Base-by-base conservation (phyloP, 2,329 filamentous ascomycete genomes). In the Exophiala aquamarina region DNA sequence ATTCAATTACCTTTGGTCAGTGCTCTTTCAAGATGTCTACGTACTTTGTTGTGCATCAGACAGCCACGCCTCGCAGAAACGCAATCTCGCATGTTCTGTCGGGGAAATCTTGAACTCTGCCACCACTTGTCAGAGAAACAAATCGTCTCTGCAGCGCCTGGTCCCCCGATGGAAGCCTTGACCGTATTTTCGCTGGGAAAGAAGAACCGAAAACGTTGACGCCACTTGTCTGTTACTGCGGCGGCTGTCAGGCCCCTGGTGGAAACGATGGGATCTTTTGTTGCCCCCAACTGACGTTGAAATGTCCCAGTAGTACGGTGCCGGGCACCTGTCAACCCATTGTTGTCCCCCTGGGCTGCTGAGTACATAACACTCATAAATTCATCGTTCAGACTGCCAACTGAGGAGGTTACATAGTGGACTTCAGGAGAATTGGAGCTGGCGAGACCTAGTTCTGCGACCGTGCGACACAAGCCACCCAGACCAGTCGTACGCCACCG, bases 31-130 rank as follows among this genome's bases (percentile, higher is more conserved):
- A n/a, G n/a, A n/a, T 26, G 2, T 34, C 32, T 6, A 44, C 83
- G 70, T 56, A 89, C 74, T 71, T 98, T 98, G 69, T 82, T 94
- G 68, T 98, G 93, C 73, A 94, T 88, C 53, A 98, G 71, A 17
- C 96, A 64, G 1, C 89, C 87, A 2, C 69, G 58, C 28, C 91
- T 76, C 18, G 73, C 78, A 54, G 87, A 94, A 54, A 83, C 72
- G 63, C 86, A 90, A 63, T 97, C 89, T 41, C 84, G 79, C 59
- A 97, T 71, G 21, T 88, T 71, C 32, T 79, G 67, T 33, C 74
- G 77, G 3, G 92, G 92, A 59, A 97, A 97, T 0, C 71, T 79
- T 2, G 75, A 52, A 33, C 83, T 73, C 21, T 52, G 41, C 77
- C 86, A 97, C 82, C 84, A 90, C 52, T 81, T 83, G 7, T 77